These are phyloP conservation scores for Somion occarium DNA, from an alignment of 1,284 basidiomycete genomes.

Conservation along the genomic window DNA sequence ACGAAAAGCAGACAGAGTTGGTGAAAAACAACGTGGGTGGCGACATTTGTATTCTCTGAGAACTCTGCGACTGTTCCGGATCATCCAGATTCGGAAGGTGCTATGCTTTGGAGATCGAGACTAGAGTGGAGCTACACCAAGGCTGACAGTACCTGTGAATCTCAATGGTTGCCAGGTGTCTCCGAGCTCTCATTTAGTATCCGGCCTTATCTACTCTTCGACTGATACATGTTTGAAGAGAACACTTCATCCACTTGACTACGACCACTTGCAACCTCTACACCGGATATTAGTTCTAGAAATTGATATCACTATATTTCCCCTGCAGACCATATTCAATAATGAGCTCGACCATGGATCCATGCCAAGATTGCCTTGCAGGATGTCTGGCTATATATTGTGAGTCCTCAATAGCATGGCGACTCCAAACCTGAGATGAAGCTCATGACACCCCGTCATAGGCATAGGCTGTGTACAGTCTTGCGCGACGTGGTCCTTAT, in stretches of 20 bases:
- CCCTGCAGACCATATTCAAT: neutral
- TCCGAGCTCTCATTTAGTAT: neutral
- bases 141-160: no score
- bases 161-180: no score
- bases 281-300: neutral
- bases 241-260: neutral
- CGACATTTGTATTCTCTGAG: no score
- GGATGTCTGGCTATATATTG: neutral
- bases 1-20: no score
- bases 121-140: no score
- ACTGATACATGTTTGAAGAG: neutral
- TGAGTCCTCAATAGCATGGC: neutral
- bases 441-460: neutral
- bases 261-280: neutral
- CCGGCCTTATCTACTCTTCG: neutral
- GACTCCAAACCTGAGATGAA: neutral
- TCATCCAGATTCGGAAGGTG: no score
- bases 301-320: neutral
- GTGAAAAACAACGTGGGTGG: no score
- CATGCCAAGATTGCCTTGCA: neutral
- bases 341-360: neutral
- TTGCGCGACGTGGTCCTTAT: neutral
- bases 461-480: neutral
- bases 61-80: no score
- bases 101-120: no score